phyloP scores from a whole-genome alignment of 768 basidiomycete species.

The Serendipita sp. region DNA sequence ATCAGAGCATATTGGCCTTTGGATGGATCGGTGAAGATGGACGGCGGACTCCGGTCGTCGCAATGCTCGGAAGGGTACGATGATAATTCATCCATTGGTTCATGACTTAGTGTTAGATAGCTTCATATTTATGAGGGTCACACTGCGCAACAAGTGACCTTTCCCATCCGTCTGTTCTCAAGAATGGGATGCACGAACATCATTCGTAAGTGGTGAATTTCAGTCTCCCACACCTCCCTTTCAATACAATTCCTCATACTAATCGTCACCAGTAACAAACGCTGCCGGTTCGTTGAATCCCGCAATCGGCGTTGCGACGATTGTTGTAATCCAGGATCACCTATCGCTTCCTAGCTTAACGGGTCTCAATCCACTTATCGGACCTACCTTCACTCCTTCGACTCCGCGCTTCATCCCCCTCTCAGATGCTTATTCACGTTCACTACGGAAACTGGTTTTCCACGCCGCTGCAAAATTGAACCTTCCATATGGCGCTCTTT shows the following conservation, averaged over 20 bases:
- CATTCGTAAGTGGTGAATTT: constrained; percentile 39
- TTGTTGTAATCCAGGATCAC: constrained; percentile 78
- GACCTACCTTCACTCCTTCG: constrained; percentile 40
- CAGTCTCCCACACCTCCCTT: not conserved
- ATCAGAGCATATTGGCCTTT: constrained; percentile 65
- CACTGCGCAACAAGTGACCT: constrained; percentile 48
- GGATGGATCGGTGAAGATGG: constrained; percentile 45
- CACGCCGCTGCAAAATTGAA: constrained; percentile 48
- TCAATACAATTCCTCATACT: not conserved
- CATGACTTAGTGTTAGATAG: constrained; percentile 10
- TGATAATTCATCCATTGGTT: not conserved
- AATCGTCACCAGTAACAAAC: constrained; percentile 55
- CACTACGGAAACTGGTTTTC: constrained; percentile 53
- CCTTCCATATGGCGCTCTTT: constrained; percentile 37
- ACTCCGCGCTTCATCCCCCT: constrained; percentile 68
- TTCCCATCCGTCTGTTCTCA: constrained; percentile 66
- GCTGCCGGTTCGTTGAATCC: constrained; percentile 73
- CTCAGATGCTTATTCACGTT: constrained; percentile 63
- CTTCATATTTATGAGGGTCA: constrained; percentile 78
- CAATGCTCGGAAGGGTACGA: constrained; percentile 71
- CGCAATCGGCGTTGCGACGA: constrained; percentile 57
- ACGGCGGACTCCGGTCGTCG: constrained; percentile 58
- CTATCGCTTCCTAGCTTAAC: constrained; percentile 62
- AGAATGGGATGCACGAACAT: constrained; percentile 55
- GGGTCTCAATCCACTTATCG: constrained; percentile 68